These are phyloP conservation scores for Mortierella sp. DNA, from an alignment of 371 early-diverging fungal genomes.

Conservation along the genomic window DNA sequence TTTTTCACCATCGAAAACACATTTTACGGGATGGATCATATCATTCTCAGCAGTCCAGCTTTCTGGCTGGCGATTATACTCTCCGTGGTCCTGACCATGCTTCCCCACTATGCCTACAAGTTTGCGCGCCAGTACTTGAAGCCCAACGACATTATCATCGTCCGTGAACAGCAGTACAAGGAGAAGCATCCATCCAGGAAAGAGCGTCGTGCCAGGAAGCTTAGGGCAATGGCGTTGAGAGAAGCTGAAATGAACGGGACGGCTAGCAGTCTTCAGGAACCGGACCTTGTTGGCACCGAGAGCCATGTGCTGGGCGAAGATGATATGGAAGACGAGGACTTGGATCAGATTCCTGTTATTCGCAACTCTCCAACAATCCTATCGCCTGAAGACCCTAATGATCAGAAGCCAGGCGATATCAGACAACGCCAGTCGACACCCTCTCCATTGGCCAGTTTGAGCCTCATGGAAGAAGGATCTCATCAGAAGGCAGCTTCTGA, in stretches of 20 bases:
- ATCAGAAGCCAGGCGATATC: conserved; percentile 36
- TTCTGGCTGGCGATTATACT: conserved; percentile 65
- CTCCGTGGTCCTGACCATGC: conserved; percentile 58
- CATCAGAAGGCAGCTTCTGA: conserved; percentile 26
- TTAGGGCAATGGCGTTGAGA: conserved; percentile 36
- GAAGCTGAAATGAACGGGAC: conserved; percentile 36
- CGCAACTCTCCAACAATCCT: conserved; percentile 48
- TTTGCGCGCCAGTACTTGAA: conserved; percentile 62
- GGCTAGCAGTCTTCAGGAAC: conserved; percentile 26
- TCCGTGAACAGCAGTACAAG: conserved; percentile 60
- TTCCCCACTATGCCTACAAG: conserved; percentile 67
- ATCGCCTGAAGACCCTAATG: conserved; percentile 40
- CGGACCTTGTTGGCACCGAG: conserved; percentile 10
- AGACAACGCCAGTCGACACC: conserved; percentile 44
- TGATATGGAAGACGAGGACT: conserved; percentile 31
- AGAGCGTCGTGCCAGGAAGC: conserved; percentile 42
- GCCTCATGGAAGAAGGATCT: conserved; percentile 29
- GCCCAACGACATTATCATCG: conserved; percentile 69
- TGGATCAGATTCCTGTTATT: conserved; percentile 42
- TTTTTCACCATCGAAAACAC: conserved; percentile 41
- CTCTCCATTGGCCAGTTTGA: conserved; percentile 33
- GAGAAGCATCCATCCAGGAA: conserved; percentile 48
- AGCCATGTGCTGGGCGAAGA: conserved; percentile 44
- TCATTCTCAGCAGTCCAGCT: conserved; percentile 56
- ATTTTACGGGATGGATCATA: conserved; percentile 55